phyloP scores from a whole-genome alignment of 139 green algal species.

The Picochlorum costavermella region DNA sequence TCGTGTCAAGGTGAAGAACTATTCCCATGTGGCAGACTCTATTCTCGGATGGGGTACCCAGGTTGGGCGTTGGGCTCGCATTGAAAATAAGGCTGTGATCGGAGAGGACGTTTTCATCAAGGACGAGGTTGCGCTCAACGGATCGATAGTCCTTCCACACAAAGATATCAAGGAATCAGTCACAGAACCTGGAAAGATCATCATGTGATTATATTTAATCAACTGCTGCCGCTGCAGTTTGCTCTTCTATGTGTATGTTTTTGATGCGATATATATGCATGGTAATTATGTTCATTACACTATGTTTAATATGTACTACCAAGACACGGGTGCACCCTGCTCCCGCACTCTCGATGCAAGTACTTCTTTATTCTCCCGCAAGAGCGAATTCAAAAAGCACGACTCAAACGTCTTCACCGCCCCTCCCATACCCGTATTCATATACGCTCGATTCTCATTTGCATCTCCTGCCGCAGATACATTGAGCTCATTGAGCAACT shows the following conservation, averaged over 20 bases:
- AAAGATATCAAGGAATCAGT: slow-evolving; percentile 79
- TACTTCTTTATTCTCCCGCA: slow-evolving; percentile 9
- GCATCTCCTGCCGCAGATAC: neutral
- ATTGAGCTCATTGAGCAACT: slow-evolving; percentile 58
- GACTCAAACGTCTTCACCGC: slow-evolving; percentile 29
- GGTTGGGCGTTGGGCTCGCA: slow-evolving; percentile 74
- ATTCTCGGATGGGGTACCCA: slow-evolving; percentile 86
- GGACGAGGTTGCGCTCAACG: slow-evolving; percentile 93
- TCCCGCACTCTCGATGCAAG: slow-evolving; percentile 15
- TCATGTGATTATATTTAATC: slow-evolving; percentile 46
- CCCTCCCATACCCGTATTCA: slow-evolving; percentile 19
- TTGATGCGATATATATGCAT: too few relatives aligned
- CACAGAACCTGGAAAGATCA: slow-evolving; percentile 57
- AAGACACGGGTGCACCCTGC: slow-evolving; percentile 4
- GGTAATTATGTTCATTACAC: neutral
- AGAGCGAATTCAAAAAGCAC: slow-evolving; percentile 37
- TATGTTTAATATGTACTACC: slow-evolving; percentile 20
- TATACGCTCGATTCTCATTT: slow-evolving; percentile 22
- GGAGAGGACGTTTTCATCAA: slow-evolving; percentile 85
- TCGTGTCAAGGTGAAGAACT: slow-evolving; percentile 65
- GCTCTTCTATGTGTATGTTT: too few relatives aligned
- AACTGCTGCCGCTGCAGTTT: neutral
- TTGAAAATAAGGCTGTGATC: slow-evolving; percentile 91
- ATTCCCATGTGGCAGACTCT: slow-evolving; percentile 63
- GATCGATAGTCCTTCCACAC: slow-evolving; percentile 89